Base-by-base conservation (phyloP, 805 yeast genomes). In the Schizosaccharomyces cryophilus region DNA sequence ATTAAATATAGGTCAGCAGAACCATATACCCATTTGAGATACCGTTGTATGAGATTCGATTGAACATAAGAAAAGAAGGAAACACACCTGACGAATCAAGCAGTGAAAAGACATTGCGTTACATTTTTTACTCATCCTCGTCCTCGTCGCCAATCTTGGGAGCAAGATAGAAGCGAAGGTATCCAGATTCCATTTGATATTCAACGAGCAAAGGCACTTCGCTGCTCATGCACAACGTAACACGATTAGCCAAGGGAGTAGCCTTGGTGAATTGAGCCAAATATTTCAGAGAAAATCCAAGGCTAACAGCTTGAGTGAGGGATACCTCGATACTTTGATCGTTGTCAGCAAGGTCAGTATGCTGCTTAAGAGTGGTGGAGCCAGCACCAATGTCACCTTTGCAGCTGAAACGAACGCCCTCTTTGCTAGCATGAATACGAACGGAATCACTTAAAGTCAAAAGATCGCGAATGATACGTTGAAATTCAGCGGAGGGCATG, bases 311-410 rank as follows among this genome's bases (percentile, higher is more conserved):
- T 71, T 83, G 85, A 66, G 82, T 82, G 75, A 90, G 78, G 67
- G 83, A 84, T 66, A 93, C 83, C 66, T 75, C 80, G 58, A 88
- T 80, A 60, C 84, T 77, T 66, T 82, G 81, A 63, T 84, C 89
- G 38, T 94, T 84, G 59, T 80, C 78, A 65, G 88, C 95, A 73
- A 87, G 76, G 70, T 88, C 85, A 58, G 84, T 80, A 70, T 77
- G 79, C 60, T 96, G 95, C 73, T 89, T 88, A 66, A 90, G 77
- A 61, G 87, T 81, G 65, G 90, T 85, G 40, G 84, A 79, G 65
- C 96, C 97, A 56, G 83, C 76, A 65, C 96, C 96, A 65, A 86
- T 80, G 67, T 87, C 95, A 71, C 98, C 98, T 69, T 85, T 90
- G 64, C 95, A 83, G 59, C 80, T 77, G 72, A 93, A 90, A 69